Base-by-base conservation (phyloP, 2,329 filamentous ascomycete species). In the Aspergillus thermomutatus region DNA sequence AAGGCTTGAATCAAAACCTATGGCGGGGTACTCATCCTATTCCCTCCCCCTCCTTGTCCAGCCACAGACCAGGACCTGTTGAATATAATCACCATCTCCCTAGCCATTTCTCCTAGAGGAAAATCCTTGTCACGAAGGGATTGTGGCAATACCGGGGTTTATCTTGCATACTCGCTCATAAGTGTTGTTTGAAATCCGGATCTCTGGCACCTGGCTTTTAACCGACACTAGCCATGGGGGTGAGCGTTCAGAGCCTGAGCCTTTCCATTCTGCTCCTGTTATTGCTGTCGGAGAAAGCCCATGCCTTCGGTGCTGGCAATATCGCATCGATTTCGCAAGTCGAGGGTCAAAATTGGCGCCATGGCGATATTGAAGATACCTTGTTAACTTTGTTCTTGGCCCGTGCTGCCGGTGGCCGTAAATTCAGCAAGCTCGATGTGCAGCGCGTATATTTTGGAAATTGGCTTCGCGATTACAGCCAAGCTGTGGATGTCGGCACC, bases 361-460 rank as follows among this genome's bases (percentile, higher is more conserved):
- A 93, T 82, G 90, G 90, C 69, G 92, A 97, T 75, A 95, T 97
- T 68, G 92, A 96, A 80, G 92, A 97, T 79, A 88, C 89, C 34
- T 85, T 96, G 54, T 84, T 96, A 57, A 87, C 84, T 58, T 80
- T 96, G 27, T 76, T 87, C 49, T 84, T 88, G 71, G 84, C 86
- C 46, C 81, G 82, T 58, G 81, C 82, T 43, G 80, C 82, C 40
- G 85, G 84, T 61, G 84, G 84, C 65, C 92, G 92, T 80, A 95
- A 92, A 69, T 96, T 96, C 77, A 86, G 84, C 79, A 94, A 94
- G 79, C 84, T 96, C 69, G 89, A 87, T 70, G 89, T 96, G 60
- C 90, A 92, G 62, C 86, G 92, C 59, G 90, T 95, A 61, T 97
- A 97, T 79, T 97, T 97, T 78, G 92, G 92, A 62, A 97, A 96